Conservation (phyloP, 2,329 filamentous ascomycete genomes). For the Chaetomium strumarium region DNA sequence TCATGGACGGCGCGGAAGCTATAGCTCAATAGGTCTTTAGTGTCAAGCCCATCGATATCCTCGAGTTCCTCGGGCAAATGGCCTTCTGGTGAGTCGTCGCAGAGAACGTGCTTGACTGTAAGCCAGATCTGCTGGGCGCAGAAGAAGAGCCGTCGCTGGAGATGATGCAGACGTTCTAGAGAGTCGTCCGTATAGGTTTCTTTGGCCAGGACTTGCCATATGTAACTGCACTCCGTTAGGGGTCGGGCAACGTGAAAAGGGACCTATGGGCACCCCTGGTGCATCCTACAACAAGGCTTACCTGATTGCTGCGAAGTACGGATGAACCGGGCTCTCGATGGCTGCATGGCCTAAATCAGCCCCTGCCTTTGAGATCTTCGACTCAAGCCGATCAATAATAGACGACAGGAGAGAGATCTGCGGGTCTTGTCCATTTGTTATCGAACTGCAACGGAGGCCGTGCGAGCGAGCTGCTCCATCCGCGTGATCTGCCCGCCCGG, state of each 20-base stretch:
- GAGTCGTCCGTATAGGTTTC: slow-evolving; percentile 35
- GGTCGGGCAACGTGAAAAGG: background rate
- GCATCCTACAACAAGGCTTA: slow-evolving; percentile 29
- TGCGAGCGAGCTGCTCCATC: slow-evolving; percentile 80
- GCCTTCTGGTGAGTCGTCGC: slow-evolving; percentile 91
- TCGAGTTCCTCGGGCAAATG: slow-evolving; percentile 73
- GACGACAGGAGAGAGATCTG: slow-evolving; percentile 48
- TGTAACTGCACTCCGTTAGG: slow-evolving; percentile 35
- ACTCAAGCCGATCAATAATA: slow-evolving; percentile 57
- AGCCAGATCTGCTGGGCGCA: slow-evolving; percentile 69
- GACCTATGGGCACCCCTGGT: background rate
- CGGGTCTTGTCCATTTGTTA: slow-evolving; percentile 37
- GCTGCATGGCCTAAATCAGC: slow-evolving; percentile 61
- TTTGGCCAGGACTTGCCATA: slow-evolving; percentile 46
- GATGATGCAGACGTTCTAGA: slow-evolving; percentile 30
- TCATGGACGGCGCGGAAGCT: slow-evolving; percentile 95
- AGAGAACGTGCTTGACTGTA: slow-evolving; percentile 70
- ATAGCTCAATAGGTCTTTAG: slow-evolving; percentile 88
- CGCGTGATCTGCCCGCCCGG: slow-evolving; percentile 83
- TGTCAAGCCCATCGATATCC: slow-evolving; percentile 64
- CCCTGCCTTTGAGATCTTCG: slow-evolving; percentile 58
- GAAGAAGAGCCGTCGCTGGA: slow-evolving; percentile 52
- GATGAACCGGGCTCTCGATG: slow-evolving; percentile 61
- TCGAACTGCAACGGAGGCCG: slow-evolving; percentile 60
- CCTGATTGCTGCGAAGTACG: slow-evolving; percentile 61